These are phyloP conservation scores for Penicillium sp. DNA, from an alignment of 2,329 filamentous ascomycete genomes.

Conservation along the genomic window DNA sequence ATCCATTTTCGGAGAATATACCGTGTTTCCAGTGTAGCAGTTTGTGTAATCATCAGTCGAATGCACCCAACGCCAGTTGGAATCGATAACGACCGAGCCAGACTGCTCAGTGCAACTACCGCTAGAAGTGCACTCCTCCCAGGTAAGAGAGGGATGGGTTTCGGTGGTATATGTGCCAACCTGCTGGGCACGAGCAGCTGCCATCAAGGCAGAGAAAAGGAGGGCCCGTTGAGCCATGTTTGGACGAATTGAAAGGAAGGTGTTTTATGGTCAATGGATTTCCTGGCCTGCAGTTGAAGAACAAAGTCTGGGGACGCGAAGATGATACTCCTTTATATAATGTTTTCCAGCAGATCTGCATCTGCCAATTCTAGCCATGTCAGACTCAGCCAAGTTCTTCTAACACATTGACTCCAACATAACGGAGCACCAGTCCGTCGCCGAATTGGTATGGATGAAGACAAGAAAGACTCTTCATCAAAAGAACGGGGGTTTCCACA, in stretches of 20 bases:
- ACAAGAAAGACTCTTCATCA: constrained; percentile 10
- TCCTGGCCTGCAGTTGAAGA: background rate
- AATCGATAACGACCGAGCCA: constrained; percentile 57
- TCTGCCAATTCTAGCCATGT: background rate
- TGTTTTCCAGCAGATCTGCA: background rate
- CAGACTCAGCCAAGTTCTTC: constrained; percentile 4
- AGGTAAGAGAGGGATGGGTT: constrained; percentile 54
- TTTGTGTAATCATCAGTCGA: constrained; percentile 52
- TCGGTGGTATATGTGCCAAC: constrained; percentile 31
- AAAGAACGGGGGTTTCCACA: constrained; percentile 11
- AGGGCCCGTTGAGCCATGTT: constrained; percentile 33
- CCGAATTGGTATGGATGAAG: constrained; percentile 10
- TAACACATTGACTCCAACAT: constrained; percentile 6
- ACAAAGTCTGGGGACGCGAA: background rate
- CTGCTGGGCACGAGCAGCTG: constrained; percentile 31
- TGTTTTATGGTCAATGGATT: constrained; percentile 4
- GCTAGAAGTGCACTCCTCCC: constrained; percentile 54
- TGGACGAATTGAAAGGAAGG: constrained; percentile 8
- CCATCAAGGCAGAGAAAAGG: constrained; percentile 31
- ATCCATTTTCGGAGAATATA: background rate
- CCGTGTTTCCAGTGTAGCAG: constrained; percentile 57
- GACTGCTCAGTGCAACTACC: constrained; percentile 55
- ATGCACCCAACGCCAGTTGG: constrained; percentile 63
- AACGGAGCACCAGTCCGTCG: constrained; percentile 19
- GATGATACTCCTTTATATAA: background rate